A percentile compares a stretch with the other conserved stretches of the same genome.
Evolutionary conservation across 2,329 filamentous ascomycete species (phyloP).

Genomic region (Penicillium polonicum): DNA sequence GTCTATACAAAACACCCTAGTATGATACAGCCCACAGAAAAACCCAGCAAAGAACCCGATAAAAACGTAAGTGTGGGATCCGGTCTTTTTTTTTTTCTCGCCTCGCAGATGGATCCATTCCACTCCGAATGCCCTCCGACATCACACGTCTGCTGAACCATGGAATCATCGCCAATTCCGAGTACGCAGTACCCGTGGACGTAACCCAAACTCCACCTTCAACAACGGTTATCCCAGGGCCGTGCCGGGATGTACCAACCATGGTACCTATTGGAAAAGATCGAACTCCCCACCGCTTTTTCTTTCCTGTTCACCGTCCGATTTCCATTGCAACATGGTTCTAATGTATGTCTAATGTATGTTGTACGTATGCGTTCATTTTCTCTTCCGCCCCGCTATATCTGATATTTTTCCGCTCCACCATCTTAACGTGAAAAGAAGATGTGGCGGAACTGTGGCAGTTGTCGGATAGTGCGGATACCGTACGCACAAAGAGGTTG

Average conservation of each 20-base stretch:
- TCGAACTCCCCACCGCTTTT: slow-evolving; percentile 8
- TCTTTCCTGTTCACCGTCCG: neutral
- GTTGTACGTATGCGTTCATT: neutral
- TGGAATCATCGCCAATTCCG: slow-evolving; percentile 12
- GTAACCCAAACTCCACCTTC: slow-evolving; percentile 20
- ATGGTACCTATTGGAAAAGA: slow-evolving; percentile 13
- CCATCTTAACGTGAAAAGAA: slow-evolving; percentile 15
- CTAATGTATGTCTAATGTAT: neutral
- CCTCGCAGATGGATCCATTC: slow-evolving; percentile 9
- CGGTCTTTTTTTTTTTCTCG: slow-evolving; percentile 8
- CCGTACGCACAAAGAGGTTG: slow-evolving; percentile 15
- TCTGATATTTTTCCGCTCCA: slow-evolving; percentile 21
- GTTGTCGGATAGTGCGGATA: slow-evolving; percentile 23
- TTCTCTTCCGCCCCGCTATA: slow-evolving; percentile 17
- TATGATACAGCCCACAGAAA: slow-evolving; percentile 7
- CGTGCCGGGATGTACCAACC: slow-evolving; percentile 23
- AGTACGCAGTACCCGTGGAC: neutral
- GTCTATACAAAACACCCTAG: slow-evolving; percentile 4
- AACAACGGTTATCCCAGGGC: slow-evolving; percentile 25
- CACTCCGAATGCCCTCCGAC: slow-evolving; percentile 7
- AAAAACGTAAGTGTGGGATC: slow-evolving; percentile 5
- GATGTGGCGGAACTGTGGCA: slow-evolving; percentile 11
- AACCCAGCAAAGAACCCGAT: neutral
- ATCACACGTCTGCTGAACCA: slow-evolving; percentile 15
- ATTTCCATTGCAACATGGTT: neutral